Conservation (phyloP, 495 filamentous ascomycete species). For the Podospora conica region DNA sequence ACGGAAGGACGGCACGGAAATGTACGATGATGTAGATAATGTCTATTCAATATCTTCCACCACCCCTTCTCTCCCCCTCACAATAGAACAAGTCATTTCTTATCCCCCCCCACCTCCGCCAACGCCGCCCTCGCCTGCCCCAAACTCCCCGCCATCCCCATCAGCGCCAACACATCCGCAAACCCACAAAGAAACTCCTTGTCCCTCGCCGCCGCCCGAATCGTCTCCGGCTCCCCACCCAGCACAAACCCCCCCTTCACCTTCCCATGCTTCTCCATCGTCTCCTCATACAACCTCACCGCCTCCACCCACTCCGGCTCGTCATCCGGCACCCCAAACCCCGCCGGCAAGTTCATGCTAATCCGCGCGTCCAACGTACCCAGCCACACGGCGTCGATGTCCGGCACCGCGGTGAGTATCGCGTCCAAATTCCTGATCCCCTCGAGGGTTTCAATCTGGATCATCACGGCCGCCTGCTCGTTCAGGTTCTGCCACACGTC, state of each 20-base stretch:
- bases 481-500: conserved; percentile 34
- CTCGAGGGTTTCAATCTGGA: conserved; percentile 48
- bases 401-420: conserved; percentile 41
- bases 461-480: conserved; percentile 40
- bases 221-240: not conserved
- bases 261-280: conserved; percentile 39
- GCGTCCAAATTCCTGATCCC: conserved; percentile 48
- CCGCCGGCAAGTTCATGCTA: conserved; percentile 33
- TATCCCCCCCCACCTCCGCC: not conserved
- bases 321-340: conserved; percentile 15
- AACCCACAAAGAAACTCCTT: not conserved
- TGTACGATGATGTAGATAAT: not conserved
- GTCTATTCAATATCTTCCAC: not conserved
- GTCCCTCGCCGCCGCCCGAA: not conserved
- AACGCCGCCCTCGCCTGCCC: not conserved
- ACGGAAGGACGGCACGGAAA: not conserved
- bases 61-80: not conserved
- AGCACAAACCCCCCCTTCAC: conserved; percentile 18
- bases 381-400: conserved; percentile 42
- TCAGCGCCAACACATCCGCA: not conserved
- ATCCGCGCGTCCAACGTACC: conserved; percentile 38
- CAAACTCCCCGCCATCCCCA: not conserved
- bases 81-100: not conserved
- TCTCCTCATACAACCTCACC: conserved; percentile 26
- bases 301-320: conserved; percentile 39